Conservation (phyloP, 176 grass and related monocot genomes). For the Zoysia pacifica region DNA sequence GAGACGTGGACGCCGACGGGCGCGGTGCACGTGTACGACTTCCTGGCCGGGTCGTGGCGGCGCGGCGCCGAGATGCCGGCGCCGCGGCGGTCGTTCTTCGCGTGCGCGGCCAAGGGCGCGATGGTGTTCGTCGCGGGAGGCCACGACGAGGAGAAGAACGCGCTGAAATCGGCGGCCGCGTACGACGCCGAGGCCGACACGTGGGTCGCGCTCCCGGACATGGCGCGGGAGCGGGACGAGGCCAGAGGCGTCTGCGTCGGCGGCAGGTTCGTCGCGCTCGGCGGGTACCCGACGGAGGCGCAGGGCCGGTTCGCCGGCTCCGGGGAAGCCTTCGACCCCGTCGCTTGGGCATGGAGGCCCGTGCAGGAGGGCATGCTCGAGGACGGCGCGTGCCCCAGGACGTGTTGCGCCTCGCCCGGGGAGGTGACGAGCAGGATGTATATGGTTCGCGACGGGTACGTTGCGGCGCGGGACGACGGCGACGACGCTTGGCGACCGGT, state of each 20-base stretch:
- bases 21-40: constrained; percentile 72
- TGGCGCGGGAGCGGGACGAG: constrained; percentile 71
- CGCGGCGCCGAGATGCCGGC: constrained; percentile 40
- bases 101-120: constrained; percentile 43
- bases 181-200: constrained; percentile 60
- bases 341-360: constrained; percentile 44
- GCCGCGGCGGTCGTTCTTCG: constrained; percentile 58
- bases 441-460: constrained; percentile 40
- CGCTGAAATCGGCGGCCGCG: constrained; percentile 54
- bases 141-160: constrained; percentile 80
- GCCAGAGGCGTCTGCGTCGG: constrained; percentile 38
- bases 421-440: constrained; percentile 34
- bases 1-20: constrained; percentile 58
- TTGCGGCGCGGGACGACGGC: constrained; percentile 30
- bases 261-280: constrained; percentile 52
- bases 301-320: constrained; percentile 65
- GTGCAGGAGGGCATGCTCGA: constrained; percentile 49
- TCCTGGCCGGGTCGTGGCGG: constrained; percentile 43
- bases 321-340: constrained; percentile 53
- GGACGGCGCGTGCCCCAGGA: constrained; percentile 50
- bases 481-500: constrained; percentile 38
- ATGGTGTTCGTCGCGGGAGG: constrained; percentile 66
- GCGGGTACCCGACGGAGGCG: constrained; percentile 69
- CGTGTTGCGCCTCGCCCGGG: constrained; percentile 40
- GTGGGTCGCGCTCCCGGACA: constrained; percentile 72